These are phyloP conservation scores for Daedaleopsis nitida DNA, from an alignment of 768 basidiomycete genomes.

Conservation along the genomic window DNA sequence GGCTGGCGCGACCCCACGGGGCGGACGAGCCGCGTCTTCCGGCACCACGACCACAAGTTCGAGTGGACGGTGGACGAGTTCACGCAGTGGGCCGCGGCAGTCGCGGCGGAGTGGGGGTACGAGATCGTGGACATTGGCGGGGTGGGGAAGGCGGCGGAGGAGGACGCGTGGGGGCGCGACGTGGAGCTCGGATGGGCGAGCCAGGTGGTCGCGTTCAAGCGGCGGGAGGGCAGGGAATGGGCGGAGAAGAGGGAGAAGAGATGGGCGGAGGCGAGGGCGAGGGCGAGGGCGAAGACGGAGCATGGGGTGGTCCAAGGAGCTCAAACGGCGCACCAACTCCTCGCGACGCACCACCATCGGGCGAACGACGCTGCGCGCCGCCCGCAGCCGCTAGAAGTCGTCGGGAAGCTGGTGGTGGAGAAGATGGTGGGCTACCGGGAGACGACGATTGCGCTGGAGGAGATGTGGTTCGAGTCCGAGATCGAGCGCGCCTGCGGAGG, in stretches of 20 bases:
- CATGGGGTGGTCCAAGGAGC: conserved; percentile 10
- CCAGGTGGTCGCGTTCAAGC: conserved; percentile 64
- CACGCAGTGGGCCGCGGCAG: conserved; percentile 54
- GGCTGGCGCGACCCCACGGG: conserved; percentile 77
- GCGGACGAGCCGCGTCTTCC: conserved; percentile 72
- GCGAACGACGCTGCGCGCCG: conserved; percentile 51
- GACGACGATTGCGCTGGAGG: conserved; percentile 43
- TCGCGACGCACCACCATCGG: conserved; percentile 50
- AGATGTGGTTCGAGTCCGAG: conserved; percentile 48
- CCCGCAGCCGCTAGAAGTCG: conserved; percentile 45
- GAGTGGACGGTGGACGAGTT: conserved; percentile 88
- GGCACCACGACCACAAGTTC: conserved; percentile 85
- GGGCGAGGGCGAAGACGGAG: neutral
- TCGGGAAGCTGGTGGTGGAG: conserved; percentile 49
- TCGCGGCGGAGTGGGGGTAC: conserved; percentile 74
- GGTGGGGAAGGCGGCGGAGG: conserved; percentile 59
- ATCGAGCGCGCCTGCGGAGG: conserved; percentile 57
- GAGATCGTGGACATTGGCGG: conserved; percentile 52
- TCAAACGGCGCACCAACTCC: conserved; percentile 42
- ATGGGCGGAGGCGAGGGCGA: conserved; percentile 29
- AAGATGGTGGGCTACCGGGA: conserved; percentile 60
- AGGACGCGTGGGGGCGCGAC: conserved; percentile 76
- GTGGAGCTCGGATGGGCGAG: conserved; percentile 64
- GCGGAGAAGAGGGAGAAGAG: conserved; percentile 28
- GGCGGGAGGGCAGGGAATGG: conserved; percentile 41